A percentile compares a stretch with the other conserved stretches of the same genome.
phyloP scores from a whole-genome alignment of 2,329 filamentous ascomycete species.

The Penicillium occitanis region DNA sequence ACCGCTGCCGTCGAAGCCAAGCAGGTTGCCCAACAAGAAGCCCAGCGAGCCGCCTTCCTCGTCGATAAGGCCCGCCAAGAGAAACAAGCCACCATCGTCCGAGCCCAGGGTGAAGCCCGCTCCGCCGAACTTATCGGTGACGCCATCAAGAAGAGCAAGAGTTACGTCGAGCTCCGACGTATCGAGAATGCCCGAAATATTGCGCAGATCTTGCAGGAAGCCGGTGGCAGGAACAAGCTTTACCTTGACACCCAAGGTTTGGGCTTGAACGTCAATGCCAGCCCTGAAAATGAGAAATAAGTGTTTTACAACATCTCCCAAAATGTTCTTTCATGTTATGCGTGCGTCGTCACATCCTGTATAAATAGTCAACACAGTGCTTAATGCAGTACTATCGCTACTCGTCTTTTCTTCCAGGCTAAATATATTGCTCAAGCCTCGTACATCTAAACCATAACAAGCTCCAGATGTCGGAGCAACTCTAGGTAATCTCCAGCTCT shows the following conservation, averaged over 20 bases:
- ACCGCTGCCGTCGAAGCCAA: slow-evolving; percentile 69
- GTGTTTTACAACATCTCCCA: slow-evolving; percentile 5
- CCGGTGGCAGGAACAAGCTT: slow-evolving; percentile 81
- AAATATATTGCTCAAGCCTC: neutral
- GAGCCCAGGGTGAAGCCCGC: slow-evolving; percentile 97
- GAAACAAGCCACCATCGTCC: slow-evolving; percentile 98
- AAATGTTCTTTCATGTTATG: slow-evolving; percentile 8
- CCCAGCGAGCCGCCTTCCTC: slow-evolving; percentile 92
- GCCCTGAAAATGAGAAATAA: slow-evolving; percentile 23
- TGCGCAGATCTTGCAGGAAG: slow-evolving; percentile 82
- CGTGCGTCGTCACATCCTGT: slow-evolving; percentile 18
- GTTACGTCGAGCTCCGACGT: slow-evolving; percentile 95
- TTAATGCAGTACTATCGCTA: slow-evolving; percentile 21
- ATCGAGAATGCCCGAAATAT: slow-evolving; percentile 94
- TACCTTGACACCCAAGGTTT: slow-evolving; percentile 89
- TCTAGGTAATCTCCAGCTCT: neutral
- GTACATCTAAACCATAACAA: neutral
- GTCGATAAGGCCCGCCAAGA: slow-evolving; percentile 99
- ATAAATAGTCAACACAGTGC: slow-evolving; percentile 22
- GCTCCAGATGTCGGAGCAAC: too few species aligned
- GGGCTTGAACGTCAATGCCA: slow-evolving; percentile 74
- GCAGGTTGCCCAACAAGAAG: slow-evolving; percentile 80
- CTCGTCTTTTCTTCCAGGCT: neutral
- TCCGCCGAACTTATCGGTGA: slow-evolving; percentile 98
- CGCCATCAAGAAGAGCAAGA: slow-evolving; percentile 98